phyloP scores from a whole-genome alignment of 805 yeast species.

The Wickerhamiella allomyrinae region DNA sequence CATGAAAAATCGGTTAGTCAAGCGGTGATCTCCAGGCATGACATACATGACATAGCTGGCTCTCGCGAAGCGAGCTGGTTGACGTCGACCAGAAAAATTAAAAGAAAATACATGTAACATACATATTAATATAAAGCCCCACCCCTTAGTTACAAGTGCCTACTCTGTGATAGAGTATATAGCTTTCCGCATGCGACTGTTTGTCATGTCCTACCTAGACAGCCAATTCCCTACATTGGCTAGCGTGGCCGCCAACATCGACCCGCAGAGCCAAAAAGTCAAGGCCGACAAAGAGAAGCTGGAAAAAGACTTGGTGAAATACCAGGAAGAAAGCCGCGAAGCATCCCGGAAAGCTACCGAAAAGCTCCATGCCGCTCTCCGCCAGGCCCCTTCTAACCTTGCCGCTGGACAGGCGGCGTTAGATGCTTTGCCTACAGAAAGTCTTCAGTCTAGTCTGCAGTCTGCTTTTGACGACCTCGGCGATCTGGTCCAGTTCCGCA shows the following conservation, averaged over 20 bases:
- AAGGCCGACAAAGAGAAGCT: background rate
- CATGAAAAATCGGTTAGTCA: too few relatives aligned
- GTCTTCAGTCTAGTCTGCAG: too few relatives aligned
- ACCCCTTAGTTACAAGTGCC: too few relatives aligned
- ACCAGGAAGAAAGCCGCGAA: constrained; percentile 3
- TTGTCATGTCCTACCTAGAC: constrained; percentile 14
- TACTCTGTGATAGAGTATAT: too few relatives aligned
- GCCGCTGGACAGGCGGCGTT: background rate
- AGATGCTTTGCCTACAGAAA: background rate
- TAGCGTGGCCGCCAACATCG: constrained; percentile 10
- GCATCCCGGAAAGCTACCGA: background rate
- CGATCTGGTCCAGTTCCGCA: constrained; percentile 70
- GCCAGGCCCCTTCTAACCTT: background rate
- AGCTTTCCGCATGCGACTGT: too few relatives aligned
- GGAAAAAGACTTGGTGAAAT: background rate
- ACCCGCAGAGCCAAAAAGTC: constrained; percentile 9
- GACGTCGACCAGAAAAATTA: too few relatives aligned
- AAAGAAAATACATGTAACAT: too few relatives aligned
- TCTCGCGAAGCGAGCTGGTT: too few relatives aligned
- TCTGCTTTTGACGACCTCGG: constrained; percentile 26
- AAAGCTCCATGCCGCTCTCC: background rate
- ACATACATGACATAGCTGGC: too few relatives aligned
- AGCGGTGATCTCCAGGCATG: too few relatives aligned
- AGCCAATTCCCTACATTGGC: constrained; percentile 16
- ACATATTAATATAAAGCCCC: too few relatives aligned